These are phyloP conservation scores for Ophioceras dolichostomum DNA, from an alignment of 2,329 filamentous ascomycete species.

Conservation along the genomic window DNA sequence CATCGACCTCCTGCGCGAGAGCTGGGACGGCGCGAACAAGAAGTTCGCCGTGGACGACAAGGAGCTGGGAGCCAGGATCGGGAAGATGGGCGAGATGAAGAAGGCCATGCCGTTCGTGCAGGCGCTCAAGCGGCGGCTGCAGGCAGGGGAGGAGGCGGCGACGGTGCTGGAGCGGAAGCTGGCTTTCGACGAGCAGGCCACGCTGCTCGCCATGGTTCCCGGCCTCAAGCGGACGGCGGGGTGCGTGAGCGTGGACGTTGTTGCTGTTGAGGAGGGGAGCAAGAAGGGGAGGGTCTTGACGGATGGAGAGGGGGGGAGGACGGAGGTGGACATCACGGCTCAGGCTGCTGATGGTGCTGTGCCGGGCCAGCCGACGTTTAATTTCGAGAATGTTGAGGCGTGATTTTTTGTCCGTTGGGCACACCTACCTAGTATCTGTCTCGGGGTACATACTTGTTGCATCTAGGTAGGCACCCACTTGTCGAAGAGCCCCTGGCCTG, in stretches of 20 bases:
- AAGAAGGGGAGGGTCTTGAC: slow-evolving; percentile 48
- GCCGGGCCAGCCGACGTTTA: slow-evolving; percentile 41
- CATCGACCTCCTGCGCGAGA: slow-evolving; percentile 63
- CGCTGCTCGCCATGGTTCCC: slow-evolving; percentile 65
- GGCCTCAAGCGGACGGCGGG: slow-evolving; percentile 65
- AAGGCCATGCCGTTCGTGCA: slow-evolving; percentile 98
- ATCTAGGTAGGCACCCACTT: too few relatives aligned
- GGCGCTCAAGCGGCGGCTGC: slow-evolving; percentile 68
- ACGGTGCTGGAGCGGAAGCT: slow-evolving; percentile 74
- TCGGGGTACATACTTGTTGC: too few relatives aligned
- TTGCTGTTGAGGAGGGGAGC: slow-evolving; percentile 58
- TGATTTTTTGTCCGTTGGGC: background rate
- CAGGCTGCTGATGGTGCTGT: slow-evolving; percentile 60
- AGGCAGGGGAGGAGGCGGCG: slow-evolving; percentile 52
- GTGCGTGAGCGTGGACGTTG: slow-evolving; percentile 57
- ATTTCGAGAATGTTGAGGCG: slow-evolving; percentile 10
- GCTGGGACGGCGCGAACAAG: slow-evolving; percentile 49
- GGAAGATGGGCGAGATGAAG: slow-evolving; percentile 83
- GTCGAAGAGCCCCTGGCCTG: too few relatives aligned
- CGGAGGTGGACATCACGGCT: slow-evolving; percentile 45
- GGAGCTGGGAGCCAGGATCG: slow-evolving; percentile 62
- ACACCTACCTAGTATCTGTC: too few relatives aligned
- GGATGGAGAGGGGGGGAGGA: slow-evolving; percentile 16
- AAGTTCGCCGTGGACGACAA: slow-evolving; percentile 62
- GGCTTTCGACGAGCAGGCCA: slow-evolving; percentile 71